phyloP scores from a whole-genome alignment of 148 eudicot species.

The Vaccinium vitisidaea region DNA sequence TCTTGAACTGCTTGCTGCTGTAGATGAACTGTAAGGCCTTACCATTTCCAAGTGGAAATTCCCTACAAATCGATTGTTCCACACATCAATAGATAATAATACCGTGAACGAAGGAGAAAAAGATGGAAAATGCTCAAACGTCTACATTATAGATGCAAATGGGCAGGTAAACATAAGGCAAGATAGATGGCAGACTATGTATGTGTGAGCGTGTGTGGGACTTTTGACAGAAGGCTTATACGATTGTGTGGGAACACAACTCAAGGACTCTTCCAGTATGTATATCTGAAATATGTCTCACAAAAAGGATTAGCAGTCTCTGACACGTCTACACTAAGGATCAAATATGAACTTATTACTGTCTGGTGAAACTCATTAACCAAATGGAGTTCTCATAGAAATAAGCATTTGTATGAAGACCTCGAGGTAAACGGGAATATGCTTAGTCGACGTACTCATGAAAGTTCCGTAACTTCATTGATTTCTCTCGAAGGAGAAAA shows the following conservation, averaged over 20 bases:
- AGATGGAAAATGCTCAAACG: not conserved
- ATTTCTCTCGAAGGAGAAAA: not conserved
- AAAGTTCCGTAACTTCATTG: not conserved
- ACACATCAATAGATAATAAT: not conserved
- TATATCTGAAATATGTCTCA: not conserved
- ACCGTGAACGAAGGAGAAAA: not conserved
- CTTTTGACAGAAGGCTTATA: not conserved
- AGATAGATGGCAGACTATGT: not conserved
- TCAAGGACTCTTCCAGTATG: not conserved
- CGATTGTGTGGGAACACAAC: not conserved
- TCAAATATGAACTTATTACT: not conserved
- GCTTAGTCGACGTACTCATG: not conserved
- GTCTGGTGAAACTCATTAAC: too few relatives aligned
- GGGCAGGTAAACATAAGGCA: not conserved
- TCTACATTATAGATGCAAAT: not conserved
- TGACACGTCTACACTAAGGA: not conserved
- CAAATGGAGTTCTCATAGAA: not conserved
- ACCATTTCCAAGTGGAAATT: slow-evolving; percentile 66
- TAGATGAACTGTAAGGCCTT: slow-evolving; percentile 70
- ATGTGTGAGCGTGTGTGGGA: not conserved
- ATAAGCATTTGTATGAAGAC: not conserved
- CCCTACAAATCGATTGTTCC: slow-evolving; percentile 39
- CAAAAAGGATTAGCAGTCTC: not conserved
- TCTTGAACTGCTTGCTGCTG: slow-evolving; percentile 80
- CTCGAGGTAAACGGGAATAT: not conserved